These are phyloP conservation scores for Mycena epipterygia DNA, from an alignment of 768 basidiomycete genomes.

Conservation along the genomic window DNA sequence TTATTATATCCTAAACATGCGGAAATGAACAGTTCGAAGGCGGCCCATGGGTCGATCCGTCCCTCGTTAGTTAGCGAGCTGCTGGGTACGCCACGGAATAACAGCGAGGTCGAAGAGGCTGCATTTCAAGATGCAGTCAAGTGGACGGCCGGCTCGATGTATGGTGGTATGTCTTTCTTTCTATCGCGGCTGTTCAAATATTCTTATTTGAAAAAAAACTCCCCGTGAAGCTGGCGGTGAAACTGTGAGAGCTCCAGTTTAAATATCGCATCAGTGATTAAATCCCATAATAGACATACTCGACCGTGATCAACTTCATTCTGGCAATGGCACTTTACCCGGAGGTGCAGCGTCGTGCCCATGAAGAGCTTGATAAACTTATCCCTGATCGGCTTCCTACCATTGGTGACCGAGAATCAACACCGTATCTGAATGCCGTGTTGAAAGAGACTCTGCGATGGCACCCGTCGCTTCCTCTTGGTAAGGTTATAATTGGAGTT, in stretches of 20 bases:
- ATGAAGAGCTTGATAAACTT: conserved; percentile 42
- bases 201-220: background rate
- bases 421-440: conserved; percentile 42
- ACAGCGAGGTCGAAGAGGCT: background rate
- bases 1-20: background rate
- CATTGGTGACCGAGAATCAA: conserved; percentile 35
- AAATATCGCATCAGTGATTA: background rate
- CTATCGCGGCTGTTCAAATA: too few relatives aligned
- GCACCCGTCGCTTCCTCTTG: conserved; percentile 5
- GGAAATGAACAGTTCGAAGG: background rate
- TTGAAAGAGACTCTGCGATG: background rate
- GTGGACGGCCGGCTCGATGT: conserved; percentile 36
- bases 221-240: background rate
- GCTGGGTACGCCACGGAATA: background rate
- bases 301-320: background rate
- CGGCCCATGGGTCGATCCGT: background rate
- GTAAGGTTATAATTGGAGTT: background rate
- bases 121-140: conserved; percentile 17
- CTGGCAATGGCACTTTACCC: conserved; percentile 41
- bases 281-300: background rate
- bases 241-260: background rate
- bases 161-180: conserved; percentile 28
- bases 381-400: conserved; percentile 40
- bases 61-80: conserved; percentile 16
- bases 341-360: conserved; percentile 36